A percentile compares a stretch with the other conserved stretches of the same genome.
Conservation (phyloP, 805 yeast species). For the Yarrowia sp. region DNA sequence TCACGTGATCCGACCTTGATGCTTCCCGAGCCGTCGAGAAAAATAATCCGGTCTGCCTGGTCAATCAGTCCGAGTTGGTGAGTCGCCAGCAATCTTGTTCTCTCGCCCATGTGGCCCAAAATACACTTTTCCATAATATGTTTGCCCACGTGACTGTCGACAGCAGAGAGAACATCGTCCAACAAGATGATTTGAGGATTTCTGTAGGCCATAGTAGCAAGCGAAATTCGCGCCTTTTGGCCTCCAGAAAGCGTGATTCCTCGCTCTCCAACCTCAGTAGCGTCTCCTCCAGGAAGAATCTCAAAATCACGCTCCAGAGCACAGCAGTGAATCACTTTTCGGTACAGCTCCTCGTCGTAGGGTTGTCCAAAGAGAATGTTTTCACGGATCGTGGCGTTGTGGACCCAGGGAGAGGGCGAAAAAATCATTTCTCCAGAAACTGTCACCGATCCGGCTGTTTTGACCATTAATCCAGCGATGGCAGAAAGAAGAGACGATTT, state of each 20-base stretch:
- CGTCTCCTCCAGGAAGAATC: conserved; percentile 66
- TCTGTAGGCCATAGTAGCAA: conserved; percentile 75
- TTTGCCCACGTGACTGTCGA: conserved; percentile 77
- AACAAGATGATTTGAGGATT: conserved; percentile 60
- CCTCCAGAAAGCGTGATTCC: conserved; percentile 85
- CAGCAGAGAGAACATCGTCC: conserved; percentile 81
- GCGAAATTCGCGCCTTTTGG: conserved; percentile 74
- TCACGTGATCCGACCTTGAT: conserved; percentile 60
- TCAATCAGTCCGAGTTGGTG: conserved; percentile 68
- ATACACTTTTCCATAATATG: conserved; percentile 70
- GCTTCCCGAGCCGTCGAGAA: conserved; percentile 58
- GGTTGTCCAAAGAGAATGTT: conserved; percentile 66
- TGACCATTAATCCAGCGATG: conserved; percentile 62
- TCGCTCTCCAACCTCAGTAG: conserved; percentile 77
- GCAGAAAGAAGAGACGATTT: conserved; percentile 65
- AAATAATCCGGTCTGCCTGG: conserved; percentile 62
- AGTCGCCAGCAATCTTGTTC: conserved; percentile 68
- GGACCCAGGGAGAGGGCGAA: conserved; percentile 70
- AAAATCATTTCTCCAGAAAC: conserved; percentile 49
- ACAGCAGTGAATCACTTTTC: conserved; percentile 56
- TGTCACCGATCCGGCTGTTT: conserved; percentile 47
- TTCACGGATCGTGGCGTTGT: conserved; percentile 65
- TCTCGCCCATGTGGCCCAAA: conserved; percentile 49
- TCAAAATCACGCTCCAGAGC: conserved; percentile 61
- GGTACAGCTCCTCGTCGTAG: conserved; percentile 50